Conservation (phyloP, 2,329 filamentous ascomycete genomes). For the Venturia aucupariae region DNA sequence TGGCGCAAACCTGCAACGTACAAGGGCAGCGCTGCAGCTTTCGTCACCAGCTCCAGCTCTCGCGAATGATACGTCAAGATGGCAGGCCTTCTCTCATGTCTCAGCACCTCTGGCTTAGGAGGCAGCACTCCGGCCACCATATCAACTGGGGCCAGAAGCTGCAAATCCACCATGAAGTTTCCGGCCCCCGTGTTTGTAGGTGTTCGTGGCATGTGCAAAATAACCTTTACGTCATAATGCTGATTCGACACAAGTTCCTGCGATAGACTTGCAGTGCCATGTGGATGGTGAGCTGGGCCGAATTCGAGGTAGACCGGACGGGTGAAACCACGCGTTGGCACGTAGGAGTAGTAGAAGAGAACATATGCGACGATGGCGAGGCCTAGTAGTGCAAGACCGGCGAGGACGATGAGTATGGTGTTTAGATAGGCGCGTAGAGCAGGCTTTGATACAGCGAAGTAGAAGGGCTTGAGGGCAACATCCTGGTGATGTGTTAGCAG, state of each 20-base stretch:
- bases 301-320: conserved; percentile 59
- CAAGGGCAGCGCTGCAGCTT: conserved; percentile 55
- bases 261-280: conserved; percentile 14
- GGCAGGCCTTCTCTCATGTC: conserved; percentile 54
- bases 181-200: conserved; percentile 65
- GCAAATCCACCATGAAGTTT: conserved; percentile 89
- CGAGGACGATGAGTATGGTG: conserved; percentile 43
- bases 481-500: conserved; percentile 32
- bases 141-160: conserved; percentile 43
- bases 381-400: conserved; percentile 46
- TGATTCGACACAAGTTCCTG: conserved; percentile 58
- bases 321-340: conserved; percentile 55
- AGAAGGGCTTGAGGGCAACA: conserved; percentile 44
- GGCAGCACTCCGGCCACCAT: conserved; percentile 8
- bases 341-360: conserved; percentile 59
- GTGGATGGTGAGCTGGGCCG: conserved; percentile 32
- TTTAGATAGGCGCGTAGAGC: conserved; percentile 58
- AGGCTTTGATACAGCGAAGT: conserved; percentile 44
- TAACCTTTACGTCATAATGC: conserved; percentile 73
- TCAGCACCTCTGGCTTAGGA: conserved; percentile 20
- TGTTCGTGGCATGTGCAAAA: conserved; percentile 69
- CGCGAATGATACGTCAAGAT: conserved; percentile 72
- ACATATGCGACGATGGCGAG: conserved; percentile 53
- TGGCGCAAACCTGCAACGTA: conserved; percentile 57
- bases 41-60: conserved; percentile 52